A percentile compares a stretch with the other conserved stretches of the same genome.
phyloP scores from a whole-genome alignment of 495 filamentous ascomycete genomes.

The Penicillium desertorum region DNA sequence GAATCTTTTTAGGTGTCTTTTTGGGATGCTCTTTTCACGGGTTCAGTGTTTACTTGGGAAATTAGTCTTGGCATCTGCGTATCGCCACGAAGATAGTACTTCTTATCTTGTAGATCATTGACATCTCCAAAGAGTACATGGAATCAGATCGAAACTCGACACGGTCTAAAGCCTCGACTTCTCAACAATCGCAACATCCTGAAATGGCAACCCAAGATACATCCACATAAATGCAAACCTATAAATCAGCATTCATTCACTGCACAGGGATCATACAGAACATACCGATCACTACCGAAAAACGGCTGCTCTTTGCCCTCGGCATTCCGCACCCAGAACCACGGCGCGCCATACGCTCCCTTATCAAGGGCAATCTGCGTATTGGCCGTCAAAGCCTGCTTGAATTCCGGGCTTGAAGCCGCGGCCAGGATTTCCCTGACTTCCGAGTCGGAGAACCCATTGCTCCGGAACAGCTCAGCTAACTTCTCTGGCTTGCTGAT shows the following conservation, averaged over 20 bases:
- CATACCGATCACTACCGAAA: constrained; percentile 73
- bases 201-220: constrained; percentile 39
- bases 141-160: too few species aligned
- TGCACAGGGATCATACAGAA: constrained; percentile 20
- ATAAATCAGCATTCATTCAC: constrained; percentile 9
- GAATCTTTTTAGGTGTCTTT: too few species aligned
- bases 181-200: constrained; percentile 32
- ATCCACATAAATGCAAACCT: constrained; percentile 44
- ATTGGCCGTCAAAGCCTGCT: constrained; percentile 55
- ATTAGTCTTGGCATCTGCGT: too few species aligned
- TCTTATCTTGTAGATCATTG: too few species aligned
- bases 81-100: too few species aligned
- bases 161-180: constrained; percentile 20
- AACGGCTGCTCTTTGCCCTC: constrained; percentile 63
- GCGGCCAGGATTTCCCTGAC: constrained; percentile 52
- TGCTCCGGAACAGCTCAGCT: constrained; percentile 31
- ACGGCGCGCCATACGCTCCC: constrained; percentile 74
- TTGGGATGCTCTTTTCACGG: too few species aligned
- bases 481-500: constrained; percentile 50
- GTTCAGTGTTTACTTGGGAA: too few species aligned
- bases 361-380: constrained; percentile 58
- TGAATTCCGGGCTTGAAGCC: constrained; percentile 51
- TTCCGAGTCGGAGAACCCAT: constrained; percentile 39
- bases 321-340: constrained; percentile 67
- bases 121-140: too few species aligned